Evolutionary conservation across 2,329 filamentous ascomycete genomes (phyloP).

Genomic region (Arachnopeziza araneosa): DNA sequence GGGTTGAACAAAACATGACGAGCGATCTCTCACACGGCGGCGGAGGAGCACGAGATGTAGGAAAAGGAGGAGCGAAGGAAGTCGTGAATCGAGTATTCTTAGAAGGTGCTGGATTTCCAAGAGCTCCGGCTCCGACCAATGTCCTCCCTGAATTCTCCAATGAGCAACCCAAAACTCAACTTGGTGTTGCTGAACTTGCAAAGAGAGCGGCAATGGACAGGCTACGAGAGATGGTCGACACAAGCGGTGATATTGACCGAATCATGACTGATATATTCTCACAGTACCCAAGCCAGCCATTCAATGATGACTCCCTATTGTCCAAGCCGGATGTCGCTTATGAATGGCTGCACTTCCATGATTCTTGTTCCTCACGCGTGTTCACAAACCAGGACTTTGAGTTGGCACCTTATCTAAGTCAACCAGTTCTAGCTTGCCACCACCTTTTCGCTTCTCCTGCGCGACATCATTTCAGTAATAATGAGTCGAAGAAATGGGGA

Average conservation of each 20-base stretch:
- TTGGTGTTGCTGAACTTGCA: slow-evolving; percentile 66
- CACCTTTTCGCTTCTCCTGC: slow-evolving; percentile 75
- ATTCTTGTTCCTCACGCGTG: slow-evolving; percentile 70
- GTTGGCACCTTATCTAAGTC: slow-evolving; percentile 77
- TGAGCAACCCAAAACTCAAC: slow-evolving; percentile 44
- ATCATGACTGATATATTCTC: slow-evolving; percentile 81
- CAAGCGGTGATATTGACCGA: slow-evolving; percentile 71
- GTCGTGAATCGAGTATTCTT: slow-evolving; percentile 74
- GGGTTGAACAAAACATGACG: slow-evolving; percentile 69
- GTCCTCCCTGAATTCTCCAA: slow-evolving; percentile 19
- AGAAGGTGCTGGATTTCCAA: slow-evolving; percentile 66
- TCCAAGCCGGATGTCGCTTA: slow-evolving; percentile 77
- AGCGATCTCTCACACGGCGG: slow-evolving; percentile 64
- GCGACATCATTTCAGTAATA: slow-evolving; percentile 38
- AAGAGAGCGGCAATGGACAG: slow-evolving; percentile 70
- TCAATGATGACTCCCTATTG: slow-evolving; percentile 87
- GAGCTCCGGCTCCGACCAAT: slow-evolving; percentile 27
- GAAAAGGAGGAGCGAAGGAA: slow-evolving; percentile 66
- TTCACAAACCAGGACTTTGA: slow-evolving; percentile 92
- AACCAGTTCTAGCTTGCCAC: slow-evolving; percentile 85
- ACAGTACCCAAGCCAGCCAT: slow-evolving; percentile 79
- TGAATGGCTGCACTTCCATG: slow-evolving; percentile 95
- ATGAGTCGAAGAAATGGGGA: slow-evolving; percentile 41
- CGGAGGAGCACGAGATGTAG: slow-evolving; percentile 64
- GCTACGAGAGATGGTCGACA: slow-evolving; percentile 70